Conservation (phyloP, 2,329 filamentous ascomycete species). For the Dothideomycetidae sp. region DNA sequence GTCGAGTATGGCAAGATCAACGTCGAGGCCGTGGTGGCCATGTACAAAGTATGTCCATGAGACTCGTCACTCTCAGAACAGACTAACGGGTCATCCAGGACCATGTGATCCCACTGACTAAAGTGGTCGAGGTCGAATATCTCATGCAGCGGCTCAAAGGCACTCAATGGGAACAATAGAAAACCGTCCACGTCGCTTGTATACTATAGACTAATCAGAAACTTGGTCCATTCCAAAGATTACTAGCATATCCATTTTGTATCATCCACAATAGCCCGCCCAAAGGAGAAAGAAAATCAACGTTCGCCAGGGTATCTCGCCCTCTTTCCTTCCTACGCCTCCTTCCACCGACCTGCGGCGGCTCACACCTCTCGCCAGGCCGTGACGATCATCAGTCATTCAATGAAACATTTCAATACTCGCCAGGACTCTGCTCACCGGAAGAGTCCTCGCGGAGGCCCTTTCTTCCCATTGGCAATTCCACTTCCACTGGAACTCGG, state of each 20-base stretch:
- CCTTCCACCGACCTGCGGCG: too few species aligned
- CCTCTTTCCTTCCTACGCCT: too few species aligned
- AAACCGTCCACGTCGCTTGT: too few species aligned
- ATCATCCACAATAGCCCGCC: too few species aligned
- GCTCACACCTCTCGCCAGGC: neutral
- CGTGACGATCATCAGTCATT: neutral
- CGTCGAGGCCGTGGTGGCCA: conserved; percentile 74
- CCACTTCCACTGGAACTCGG: neutral
- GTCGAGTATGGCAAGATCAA: conserved; percentile 59
- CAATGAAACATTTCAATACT: neutral
- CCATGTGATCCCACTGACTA: conserved; percentile 93
- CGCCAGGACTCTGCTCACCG: neutral
- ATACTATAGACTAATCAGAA: too few species aligned
- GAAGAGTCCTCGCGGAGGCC: neutral
- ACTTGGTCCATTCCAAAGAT: too few species aligned
- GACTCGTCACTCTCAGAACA: neutral
- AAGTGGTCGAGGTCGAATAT: conserved; percentile 95
- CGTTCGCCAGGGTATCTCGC: too few species aligned
- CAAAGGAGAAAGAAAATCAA: too few species aligned
- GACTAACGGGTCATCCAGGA: conserved; percentile 37
- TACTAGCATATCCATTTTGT: too few species aligned
- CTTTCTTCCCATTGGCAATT: neutral
- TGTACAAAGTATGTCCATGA: conserved; percentile 49
- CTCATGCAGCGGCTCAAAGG: conserved; percentile 76
- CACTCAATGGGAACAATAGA: conserved; percentile 36